Conservation (phyloP, 2,329 filamentous ascomycete genomes). For the Alternaria gaisen region DNA sequence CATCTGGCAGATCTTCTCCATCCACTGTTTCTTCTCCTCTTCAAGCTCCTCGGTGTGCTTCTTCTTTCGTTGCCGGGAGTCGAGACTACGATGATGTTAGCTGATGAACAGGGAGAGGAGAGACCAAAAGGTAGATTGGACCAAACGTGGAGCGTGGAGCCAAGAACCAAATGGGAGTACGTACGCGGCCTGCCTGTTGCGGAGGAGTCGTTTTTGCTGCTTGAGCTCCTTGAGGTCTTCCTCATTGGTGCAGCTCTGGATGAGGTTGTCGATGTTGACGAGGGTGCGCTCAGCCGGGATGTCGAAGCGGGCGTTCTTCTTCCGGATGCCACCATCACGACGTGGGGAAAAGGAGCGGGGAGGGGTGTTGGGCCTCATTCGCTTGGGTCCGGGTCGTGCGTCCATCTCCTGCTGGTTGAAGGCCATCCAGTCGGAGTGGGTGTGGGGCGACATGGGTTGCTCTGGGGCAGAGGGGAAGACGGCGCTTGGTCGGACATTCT, state of each 20-base stretch:
- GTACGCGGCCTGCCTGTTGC: conserved; percentile 97
- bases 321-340: conserved; percentile 88
- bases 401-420: conserved; percentile 62
- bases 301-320: conserved; percentile 98
- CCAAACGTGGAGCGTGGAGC: conserved; percentile 42
- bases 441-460: conserved; percentile 68
- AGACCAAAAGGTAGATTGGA: conserved; percentile 44
- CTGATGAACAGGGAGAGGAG: conserved; percentile 38
- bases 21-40: conserved; percentile 94
- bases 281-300: conserved; percentile 94
- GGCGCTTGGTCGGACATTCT: conserved; percentile 58
- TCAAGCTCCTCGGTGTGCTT: conserved; percentile 96
- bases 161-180: conserved; percentile 58
- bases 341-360: conserved; percentile 79
- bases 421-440: conserved; percentile 66
- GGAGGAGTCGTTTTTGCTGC: conserved; percentile 92
- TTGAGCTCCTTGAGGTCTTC: conserved; percentile 97
- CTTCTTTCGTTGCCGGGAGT: conserved; percentile 97
- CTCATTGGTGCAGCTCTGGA: conserved; percentile 86
- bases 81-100: conserved; percentile 70
- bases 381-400: conserved; percentile 58
- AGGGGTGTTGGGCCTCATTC: conserved; percentile 72
- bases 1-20: conserved; percentile 76
- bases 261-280: conserved; percentile 92
- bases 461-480: conserved; percentile 57